These are phyloP conservation scores for Suillus fuscotomentosus DNA, from an alignment of 768 basidiomycete species.

Conservation along the genomic window DNA sequence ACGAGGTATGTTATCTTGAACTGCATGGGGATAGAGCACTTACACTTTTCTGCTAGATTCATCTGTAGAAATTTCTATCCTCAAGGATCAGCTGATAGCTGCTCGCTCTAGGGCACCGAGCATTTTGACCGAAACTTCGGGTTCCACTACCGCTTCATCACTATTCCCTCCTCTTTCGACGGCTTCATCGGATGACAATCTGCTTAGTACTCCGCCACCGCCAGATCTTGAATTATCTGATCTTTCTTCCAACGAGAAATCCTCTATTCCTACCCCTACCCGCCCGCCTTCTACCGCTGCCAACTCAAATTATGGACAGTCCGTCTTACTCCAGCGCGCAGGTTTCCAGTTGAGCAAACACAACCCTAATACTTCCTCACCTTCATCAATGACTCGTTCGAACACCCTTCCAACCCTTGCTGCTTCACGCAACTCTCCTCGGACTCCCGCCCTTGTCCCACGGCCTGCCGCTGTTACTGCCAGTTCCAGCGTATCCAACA, in stretches of 20 bases:
- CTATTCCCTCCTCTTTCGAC: slow-evolving; percentile 32
- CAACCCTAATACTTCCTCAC: slow-evolving; percentile 37
- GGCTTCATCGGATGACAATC: slow-evolving; percentile 46
- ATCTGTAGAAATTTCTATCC: slow-evolving; percentile 77
- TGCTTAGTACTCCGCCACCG: slow-evolving; percentile 58
- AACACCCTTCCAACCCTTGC: slow-evolving; percentile 54
- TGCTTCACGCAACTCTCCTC: slow-evolving; percentile 45
- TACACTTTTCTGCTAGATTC: slow-evolving; percentile 55
- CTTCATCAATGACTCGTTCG: slow-evolving; percentile 55
- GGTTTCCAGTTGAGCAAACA: slow-evolving; percentile 47
- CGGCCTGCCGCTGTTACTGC: slow-evolving; percentile 40
- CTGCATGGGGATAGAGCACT: slow-evolving; percentile 7
- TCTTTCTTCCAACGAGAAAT: slow-evolving; percentile 45
- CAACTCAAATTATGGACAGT: slow-evolving; percentile 38
- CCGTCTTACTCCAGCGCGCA: slow-evolving; percentile 49
- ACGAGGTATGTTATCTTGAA: slow-evolving; percentile 55
- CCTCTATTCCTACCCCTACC: slow-evolving; percentile 34
- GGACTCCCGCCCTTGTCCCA: slow-evolving; percentile 38
- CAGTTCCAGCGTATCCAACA: slow-evolving; percentile 34
- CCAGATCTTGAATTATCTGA: slow-evolving; percentile 62
- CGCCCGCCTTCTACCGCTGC: slow-evolving; percentile 30
- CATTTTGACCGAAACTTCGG: slow-evolving; percentile 24
- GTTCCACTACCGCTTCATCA: slow-evolving; percentile 29
- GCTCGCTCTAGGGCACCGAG: slow-evolving; percentile 32
- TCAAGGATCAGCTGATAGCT: slow-evolving; percentile 68